phyloP scores from a whole-genome alignment of 164 flowering plant species.

The Protea cynaroides region DNA sequence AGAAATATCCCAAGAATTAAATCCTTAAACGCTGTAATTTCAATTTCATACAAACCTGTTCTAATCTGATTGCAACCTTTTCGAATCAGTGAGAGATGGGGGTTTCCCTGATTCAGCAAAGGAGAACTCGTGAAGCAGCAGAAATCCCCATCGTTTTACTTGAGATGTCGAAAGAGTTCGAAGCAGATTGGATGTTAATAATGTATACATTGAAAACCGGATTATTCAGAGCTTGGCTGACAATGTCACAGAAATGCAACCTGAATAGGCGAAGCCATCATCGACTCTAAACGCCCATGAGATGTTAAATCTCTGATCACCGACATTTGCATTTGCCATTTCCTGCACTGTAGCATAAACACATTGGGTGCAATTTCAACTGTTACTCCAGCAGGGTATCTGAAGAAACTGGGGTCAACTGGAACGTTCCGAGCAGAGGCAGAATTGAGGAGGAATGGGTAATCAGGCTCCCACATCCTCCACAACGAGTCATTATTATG shows the following conservation, averaged over 20 bases:
- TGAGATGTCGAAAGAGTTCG: slow-evolving; percentile 35
- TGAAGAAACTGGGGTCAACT: slow-evolving; percentile 20
- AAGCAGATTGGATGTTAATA: slow-evolving; percentile 36
- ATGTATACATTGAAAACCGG: slow-evolving; percentile 42
- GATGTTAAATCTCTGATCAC: slow-evolving; percentile 37
- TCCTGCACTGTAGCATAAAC: slow-evolving; percentile 52
- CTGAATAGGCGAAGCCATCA: slow-evolving; percentile 34
- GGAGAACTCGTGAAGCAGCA: too few relatives aligned
- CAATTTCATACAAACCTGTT: too few relatives aligned
- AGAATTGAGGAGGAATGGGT: slow-evolving; percentile 22
- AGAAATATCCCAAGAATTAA: too few relatives aligned
- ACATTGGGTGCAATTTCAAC: slow-evolving; percentile 38
- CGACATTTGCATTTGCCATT: slow-evolving; percentile 52
- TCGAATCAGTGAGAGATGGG: too few relatives aligned
- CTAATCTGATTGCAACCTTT: too few relatives aligned
- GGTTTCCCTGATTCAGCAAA: too few relatives aligned
- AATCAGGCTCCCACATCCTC: slow-evolving; percentile 44
- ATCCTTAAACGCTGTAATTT: too few relatives aligned
- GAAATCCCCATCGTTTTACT: slow-evolving; percentile 31
- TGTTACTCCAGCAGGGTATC: slow-evolving; percentile 34
- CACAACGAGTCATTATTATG: slow-evolving; percentile 35
- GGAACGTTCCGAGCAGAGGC: slow-evolving; percentile 32
- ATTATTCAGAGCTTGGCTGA: slow-evolving; percentile 24
- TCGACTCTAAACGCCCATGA: slow-evolving; percentile 47
- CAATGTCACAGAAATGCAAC: slow-evolving; percentile 59